phyloP scores from a whole-genome alignment of 208 protist genomes.

The Leptomonas pyrrhocoris region DNA sequence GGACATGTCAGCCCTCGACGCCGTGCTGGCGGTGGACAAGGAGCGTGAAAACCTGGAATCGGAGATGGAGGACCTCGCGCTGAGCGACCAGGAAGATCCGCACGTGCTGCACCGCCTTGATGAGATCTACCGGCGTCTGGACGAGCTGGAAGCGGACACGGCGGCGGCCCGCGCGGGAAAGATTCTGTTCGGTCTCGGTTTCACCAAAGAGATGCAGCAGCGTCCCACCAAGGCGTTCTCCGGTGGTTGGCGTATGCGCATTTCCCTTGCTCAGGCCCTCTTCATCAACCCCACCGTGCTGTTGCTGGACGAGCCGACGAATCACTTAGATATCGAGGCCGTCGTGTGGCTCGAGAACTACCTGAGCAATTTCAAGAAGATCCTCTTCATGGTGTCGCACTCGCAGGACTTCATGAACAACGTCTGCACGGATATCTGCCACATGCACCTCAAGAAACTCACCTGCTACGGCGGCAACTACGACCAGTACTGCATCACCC shows the following conservation, averaged over 20 bases:
- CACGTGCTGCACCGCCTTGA: slow-evolving; percentile 75
- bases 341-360: slow-evolving; percentile 97
- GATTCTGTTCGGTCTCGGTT: slow-evolving; percentile 96
- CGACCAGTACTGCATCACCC: slow-evolving; percentile 94
- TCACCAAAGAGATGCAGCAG: slow-evolving; percentile 85
- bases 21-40: slow-evolving; percentile 83
- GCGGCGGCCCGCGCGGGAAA: slow-evolving; percentile 83
- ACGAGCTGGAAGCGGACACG: slow-evolving; percentile 92
- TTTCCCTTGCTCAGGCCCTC: slow-evolving; percentile 95
- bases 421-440: slow-evolving; percentile 97
- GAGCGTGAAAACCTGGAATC: slow-evolving; percentile 79
- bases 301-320: slow-evolving; percentile 98
- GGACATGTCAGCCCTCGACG: slow-evolving; percentile 84
- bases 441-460: slow-evolving; percentile 89
- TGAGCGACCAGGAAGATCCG: slow-evolving; percentile 82
- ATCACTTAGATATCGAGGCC: slow-evolving; percentile 97
- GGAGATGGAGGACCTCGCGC: slow-evolving; percentile 84
- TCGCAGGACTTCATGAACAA: slow-evolving; percentile 97
- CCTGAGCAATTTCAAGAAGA: slow-evolving; percentile 93
- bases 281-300: slow-evolving; percentile 95
- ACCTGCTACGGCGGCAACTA: slow-evolving; percentile 96
- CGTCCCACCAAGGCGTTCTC: slow-evolving; percentile 86
- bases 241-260: slow-evolving; percentile 98
- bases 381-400: slow-evolving; percentile 96
- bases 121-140: slow-evolving; percentile 93